These are phyloP conservation scores for Bretziella fagacearum DNA, from an alignment of 2,329 filamentous ascomycete genomes.

Conservation along the genomic window DNA sequence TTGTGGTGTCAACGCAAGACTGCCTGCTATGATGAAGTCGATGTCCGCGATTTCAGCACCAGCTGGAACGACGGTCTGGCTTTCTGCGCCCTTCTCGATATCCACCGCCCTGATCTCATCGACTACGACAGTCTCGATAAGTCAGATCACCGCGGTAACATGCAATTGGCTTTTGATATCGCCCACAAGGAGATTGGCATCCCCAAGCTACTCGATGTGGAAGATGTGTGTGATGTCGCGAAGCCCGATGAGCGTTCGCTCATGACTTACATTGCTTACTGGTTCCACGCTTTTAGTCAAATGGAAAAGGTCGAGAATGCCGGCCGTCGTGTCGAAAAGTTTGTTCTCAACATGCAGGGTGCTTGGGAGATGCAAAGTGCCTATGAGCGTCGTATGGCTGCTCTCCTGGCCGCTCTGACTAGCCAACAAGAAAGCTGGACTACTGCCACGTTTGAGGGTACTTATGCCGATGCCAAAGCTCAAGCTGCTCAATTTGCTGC, in stretches of 20 bases:
- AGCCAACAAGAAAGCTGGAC: slow-evolving; percentile 63
- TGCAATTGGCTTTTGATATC: slow-evolving; percentile 95
- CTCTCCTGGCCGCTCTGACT: slow-evolving; percentile 56
- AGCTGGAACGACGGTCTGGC: slow-evolving; percentile 98
- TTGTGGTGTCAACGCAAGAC: slow-evolving; percentile 98
- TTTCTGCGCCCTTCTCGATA: slow-evolving; percentile 91
- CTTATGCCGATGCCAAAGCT: slow-evolving; percentile 79
- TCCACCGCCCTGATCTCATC: slow-evolving; percentile 91
- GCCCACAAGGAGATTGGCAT: slow-evolving; percentile 94
- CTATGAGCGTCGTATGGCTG: slow-evolving; percentile 81
- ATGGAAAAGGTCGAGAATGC: slow-evolving; percentile 98
- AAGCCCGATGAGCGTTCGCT: slow-evolving; percentile 91
- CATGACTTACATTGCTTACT: slow-evolving; percentile 99
- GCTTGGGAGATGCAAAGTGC: slow-evolving; percentile 99
- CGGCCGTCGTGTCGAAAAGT: slow-evolving; percentile 90
- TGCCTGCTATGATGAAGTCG: slow-evolving; percentile 92
- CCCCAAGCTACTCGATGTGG: slow-evolving; percentile 84
- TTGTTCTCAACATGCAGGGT: slow-evolving; percentile 96
- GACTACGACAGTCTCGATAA: slow-evolving; percentile 94
- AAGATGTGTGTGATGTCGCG: slow-evolving; percentile 92
- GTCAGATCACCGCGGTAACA: slow-evolving; percentile 84
- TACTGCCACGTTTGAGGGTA: slow-evolving; percentile 69
- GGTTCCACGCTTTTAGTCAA: slow-evolving; percentile 98
- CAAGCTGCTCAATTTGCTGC: slow-evolving; percentile 65
- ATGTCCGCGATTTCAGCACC: slow-evolving; percentile 82